Percentiles rank a stretch among this genome's conserved stretches.
These are phyloP conservation scores for Kodamaea ohmeri DNA, from an alignment of 1,139 yeast genomes.

Conservation along the genomic window DNA sequence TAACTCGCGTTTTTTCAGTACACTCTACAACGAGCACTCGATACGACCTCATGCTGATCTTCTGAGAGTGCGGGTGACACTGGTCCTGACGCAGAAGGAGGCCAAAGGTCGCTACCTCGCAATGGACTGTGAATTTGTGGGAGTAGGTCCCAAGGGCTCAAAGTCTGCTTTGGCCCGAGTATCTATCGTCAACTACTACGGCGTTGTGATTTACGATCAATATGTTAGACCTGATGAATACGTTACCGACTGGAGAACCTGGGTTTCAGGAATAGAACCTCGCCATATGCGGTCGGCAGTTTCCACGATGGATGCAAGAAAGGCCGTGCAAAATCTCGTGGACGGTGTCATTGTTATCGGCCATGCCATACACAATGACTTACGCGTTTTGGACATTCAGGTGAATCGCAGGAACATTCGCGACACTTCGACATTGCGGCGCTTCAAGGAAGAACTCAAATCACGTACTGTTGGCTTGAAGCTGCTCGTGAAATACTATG, in stretches of 20 bases:
- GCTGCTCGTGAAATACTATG: conserved; percentile 55
- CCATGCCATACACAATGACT: conserved; percentile 80
- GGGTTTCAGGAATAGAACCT: conserved; percentile 88
- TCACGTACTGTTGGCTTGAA: conserved; percentile 76
- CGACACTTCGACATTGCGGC: conserved; percentile 69
- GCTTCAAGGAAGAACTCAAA: conserved; percentile 55
- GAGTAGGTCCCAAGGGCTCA: conserved; percentile 72
- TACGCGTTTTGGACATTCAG: conserved; percentile 61
- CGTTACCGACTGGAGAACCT: conserved; percentile 90
- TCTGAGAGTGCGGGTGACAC: not conserved
- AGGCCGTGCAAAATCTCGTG: conserved; percentile 48
- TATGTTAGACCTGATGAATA: conserved; percentile 72
- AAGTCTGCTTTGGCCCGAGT: conserved; percentile 81
- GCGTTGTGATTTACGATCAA: conserved; percentile 65
- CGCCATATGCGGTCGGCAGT: conserved; percentile 66
- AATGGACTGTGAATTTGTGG: conserved; percentile 93
- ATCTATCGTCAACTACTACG: conserved; percentile 80
- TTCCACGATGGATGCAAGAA: conserved; percentile 63
- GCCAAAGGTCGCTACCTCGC: conserved; percentile 73
- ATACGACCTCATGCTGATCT: conserved; percentile 15
- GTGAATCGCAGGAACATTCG: conserved; percentile 65
- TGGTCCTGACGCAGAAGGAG: conserved; percentile 18
- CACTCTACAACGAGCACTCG: not conserved
- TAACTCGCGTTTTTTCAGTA: conserved; percentile 1
- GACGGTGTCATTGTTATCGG: conserved; percentile 63